Evolutionary conservation across 2,329 filamentous ascomycete genomes (phyloP).

Genomic region (Myriosclerotinia duriaeana): DNA sequence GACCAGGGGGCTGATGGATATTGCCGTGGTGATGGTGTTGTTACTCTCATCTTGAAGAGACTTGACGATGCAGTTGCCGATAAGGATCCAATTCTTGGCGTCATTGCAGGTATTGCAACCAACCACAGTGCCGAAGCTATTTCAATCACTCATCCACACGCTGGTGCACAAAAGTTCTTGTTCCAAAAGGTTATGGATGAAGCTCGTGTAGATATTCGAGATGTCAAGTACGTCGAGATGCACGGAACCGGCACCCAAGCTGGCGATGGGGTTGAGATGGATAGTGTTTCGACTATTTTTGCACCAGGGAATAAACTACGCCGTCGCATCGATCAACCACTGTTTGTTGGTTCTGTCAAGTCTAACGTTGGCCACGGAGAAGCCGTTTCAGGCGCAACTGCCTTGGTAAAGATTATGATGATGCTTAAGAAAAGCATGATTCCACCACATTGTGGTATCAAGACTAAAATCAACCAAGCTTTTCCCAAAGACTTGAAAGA

Average conservation of each 20-base stretch:
- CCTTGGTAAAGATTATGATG: constrained; percentile 38
- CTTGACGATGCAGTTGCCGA: constrained; percentile 45
- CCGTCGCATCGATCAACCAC: constrained; percentile 25
- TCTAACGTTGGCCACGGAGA: constrained; percentile 25
- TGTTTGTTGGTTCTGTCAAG: constrained; percentile 24
- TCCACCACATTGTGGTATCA: constrained; percentile 36
- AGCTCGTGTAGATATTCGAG: constrained; percentile 21
- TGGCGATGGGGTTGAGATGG: constrained; percentile 26
- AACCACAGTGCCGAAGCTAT: constrained; percentile 37
- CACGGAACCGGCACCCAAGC: constrained; percentile 26
- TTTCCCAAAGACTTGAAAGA: constrained; percentile 42
- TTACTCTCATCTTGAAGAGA: constrained; percentile 55
- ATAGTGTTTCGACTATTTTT: constrained; percentile 23
- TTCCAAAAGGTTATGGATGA: constrained; percentile 25
- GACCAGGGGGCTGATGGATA: constrained; percentile 29
- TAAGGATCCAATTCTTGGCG: constrained; percentile 56
- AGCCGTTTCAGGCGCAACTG: constrained; percentile 32
- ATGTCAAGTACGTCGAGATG: constrained; percentile 28
- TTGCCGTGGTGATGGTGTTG: constrained; percentile 44
- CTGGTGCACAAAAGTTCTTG: constrained; percentile 23
- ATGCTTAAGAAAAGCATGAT: constrained; percentile 36
- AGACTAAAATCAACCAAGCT: constrained; percentile 38
- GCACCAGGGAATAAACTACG: constrained; percentile 32
- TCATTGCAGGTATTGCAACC: constrained; percentile 49
- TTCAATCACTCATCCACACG: constrained; percentile 24